phyloP scores from a whole-genome alignment of 164 flowering plant species.

The Vitis riparia region DNA sequence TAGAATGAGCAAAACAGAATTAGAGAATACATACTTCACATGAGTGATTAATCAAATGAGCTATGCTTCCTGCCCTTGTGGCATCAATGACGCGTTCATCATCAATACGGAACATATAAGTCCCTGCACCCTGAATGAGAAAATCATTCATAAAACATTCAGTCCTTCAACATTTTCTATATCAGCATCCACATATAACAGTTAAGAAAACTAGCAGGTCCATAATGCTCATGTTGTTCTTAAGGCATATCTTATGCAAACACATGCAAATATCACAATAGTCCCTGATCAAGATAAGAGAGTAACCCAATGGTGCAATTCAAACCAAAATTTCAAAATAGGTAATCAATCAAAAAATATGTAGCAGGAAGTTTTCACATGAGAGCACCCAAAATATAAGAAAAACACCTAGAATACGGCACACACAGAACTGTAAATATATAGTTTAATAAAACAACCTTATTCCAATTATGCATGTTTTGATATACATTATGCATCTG shows the following conservation, averaged over 20 bases:
- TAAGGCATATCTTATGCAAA: too few species aligned
- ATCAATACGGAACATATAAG: slow-evolving; percentile 93
- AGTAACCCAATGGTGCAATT: too few species aligned
- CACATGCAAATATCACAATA: background rate
- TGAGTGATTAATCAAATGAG: slow-evolving; percentile 95
- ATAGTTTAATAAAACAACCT: too few species aligned
- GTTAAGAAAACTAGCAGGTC: too few species aligned
- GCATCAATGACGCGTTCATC: slow-evolving; percentile 98
- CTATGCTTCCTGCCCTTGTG: slow-evolving; percentile 95
- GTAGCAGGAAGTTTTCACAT: background rate
- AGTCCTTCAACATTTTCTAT: background rate
- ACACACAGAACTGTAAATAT: too few species aligned
- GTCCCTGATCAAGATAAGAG: too few species aligned
- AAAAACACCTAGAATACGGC: too few species aligned
- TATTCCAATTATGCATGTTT: too few species aligned
- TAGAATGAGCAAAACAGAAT: background rate
- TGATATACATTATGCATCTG: too few species aligned
- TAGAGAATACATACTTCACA: slow-evolving; percentile 69
- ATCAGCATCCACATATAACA: background rate
- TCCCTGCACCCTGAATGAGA: slow-evolving; percentile 92
- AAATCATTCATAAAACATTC: slow-evolving; percentile 3
- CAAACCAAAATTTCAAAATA: too few species aligned
- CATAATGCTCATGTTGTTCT: too few species aligned
- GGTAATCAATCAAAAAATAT: too few species aligned
- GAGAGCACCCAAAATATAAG: background rate